Evolutionary conservation across 345 rosid genomes (phyloP).

Genomic region (Pistacia vera): DNA sequence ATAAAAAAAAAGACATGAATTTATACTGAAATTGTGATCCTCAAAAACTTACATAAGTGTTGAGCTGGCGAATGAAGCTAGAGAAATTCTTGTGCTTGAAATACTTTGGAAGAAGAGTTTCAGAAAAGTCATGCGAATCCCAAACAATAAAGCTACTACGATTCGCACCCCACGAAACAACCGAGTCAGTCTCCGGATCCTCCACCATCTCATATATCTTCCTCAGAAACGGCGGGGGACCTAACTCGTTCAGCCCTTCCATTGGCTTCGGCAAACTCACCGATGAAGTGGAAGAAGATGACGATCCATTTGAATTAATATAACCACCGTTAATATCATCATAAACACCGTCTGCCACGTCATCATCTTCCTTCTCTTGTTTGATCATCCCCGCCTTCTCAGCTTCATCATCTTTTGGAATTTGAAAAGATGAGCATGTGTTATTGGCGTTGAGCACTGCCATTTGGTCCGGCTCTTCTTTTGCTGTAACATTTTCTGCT

Average conservation of each 20-base stretch:
- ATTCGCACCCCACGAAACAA: constrained; percentile 53
- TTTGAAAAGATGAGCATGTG: too few relatives aligned
- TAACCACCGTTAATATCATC: background rate
- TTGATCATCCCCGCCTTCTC: background rate
- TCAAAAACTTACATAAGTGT: constrained; percentile 55
- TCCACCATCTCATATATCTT: constrained; percentile 64
- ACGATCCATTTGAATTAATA: constrained; percentile 20
- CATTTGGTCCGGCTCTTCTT: constrained; percentile 8
- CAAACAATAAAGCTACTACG: constrained; percentile 59
- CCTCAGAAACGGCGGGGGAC: constrained; percentile 61
- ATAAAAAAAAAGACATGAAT: background rate
- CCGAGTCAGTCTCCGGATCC: constrained; percentile 48
- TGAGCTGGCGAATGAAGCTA: constrained; percentile 76
- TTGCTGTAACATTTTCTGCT: background rate
- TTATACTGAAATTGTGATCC: background rate
- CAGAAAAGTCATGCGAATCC: constrained; percentile 51
- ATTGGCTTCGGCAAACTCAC: constrained; percentile 43
- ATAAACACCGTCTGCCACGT: background rate
- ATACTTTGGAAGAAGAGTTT: constrained; percentile 54
- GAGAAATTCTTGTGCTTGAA: constrained; percentile 79
- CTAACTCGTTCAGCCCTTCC: constrained; percentile 59
- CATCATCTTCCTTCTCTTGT: constrained; percentile 29
- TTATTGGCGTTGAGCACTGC: background rate
- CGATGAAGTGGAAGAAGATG: constrained; percentile 33
- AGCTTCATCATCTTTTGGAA: background rate